Evolutionary conservation across 176 grass and related monocot species (phyloP).

Genomic region (Oryza brachyantha): DNA sequence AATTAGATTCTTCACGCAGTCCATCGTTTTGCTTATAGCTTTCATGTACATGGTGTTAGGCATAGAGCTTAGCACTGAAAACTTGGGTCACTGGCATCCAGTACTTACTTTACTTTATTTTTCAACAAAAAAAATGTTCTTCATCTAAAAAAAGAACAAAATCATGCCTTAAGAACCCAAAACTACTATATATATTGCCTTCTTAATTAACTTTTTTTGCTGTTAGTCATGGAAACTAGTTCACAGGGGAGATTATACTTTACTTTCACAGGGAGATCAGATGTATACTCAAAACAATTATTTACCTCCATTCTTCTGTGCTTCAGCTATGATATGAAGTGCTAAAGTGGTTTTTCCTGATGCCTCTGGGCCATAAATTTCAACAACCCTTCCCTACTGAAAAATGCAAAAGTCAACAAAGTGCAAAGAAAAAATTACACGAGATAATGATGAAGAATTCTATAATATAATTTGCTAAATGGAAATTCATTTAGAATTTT

Average conservation of each 20-base stretch:
- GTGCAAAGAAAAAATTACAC: neutral
- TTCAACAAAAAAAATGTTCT: neutral
- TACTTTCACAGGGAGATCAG: too few relatives aligned
- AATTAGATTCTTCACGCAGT: neutral
- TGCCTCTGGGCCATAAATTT: conserved; percentile 62
- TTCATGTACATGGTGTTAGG: neutral
- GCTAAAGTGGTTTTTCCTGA: conserved; percentile 63
- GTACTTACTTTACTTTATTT: neutral
- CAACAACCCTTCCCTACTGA: conserved; percentile 50
- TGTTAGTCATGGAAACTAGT: neutral
- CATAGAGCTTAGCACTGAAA: neutral
- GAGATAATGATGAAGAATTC: neutral
- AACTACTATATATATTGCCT: neutral
- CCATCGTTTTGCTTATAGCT: neutral
- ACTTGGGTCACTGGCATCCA: neutral
- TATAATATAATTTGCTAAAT: neutral
- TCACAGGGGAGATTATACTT: too few relatives aligned
- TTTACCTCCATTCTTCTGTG: conserved; percentile 57
- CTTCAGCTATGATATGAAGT: conserved; percentile 57
- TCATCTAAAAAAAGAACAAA: neutral
- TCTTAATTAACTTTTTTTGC: neutral
- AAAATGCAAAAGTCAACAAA: neutral
- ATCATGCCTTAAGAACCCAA: neutral
- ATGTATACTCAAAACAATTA: neutral
- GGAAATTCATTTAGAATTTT: neutral